Percentiles rank a stretch among this genome's conserved stretches.
Evolutionary conservation across 2,329 filamentous ascomycete genomes (phyloP).

Genomic region (Orbilia ellipsospora): DNA sequence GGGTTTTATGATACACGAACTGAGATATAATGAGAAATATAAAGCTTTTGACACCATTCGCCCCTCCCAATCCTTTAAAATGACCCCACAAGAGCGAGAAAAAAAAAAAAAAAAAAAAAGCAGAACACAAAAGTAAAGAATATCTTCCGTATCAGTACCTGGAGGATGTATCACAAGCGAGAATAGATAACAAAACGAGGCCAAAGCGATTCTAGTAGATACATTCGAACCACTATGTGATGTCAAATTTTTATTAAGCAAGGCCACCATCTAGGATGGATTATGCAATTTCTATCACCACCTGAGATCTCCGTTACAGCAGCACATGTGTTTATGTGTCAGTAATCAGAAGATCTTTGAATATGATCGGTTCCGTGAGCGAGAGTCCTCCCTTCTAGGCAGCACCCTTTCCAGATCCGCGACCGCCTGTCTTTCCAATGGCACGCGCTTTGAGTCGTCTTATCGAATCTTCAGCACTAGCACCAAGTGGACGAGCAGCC

Average conservation of each 20-base stretch:
- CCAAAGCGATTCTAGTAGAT: too few relatives aligned
- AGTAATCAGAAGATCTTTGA: slow-evolving; percentile 15
- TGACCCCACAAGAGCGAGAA: slow-evolving; percentile 1
- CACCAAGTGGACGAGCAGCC: slow-evolving; percentile 57
- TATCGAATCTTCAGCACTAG: slow-evolving; percentile 58
- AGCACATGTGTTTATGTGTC: neutral
- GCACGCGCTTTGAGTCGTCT: slow-evolving; percentile 58
- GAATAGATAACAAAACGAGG: too few relatives aligned
- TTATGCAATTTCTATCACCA: too few relatives aligned
- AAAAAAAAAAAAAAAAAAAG: slow-evolving; percentile 1
- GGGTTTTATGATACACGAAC: slow-evolving; percentile 12
- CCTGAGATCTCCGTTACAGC: neutral
- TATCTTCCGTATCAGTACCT: too few relatives aligned
- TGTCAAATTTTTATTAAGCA: too few relatives aligned
- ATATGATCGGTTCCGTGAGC: slow-evolving; percentile 21
- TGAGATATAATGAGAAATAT: neutral
- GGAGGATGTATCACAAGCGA: too few relatives aligned
- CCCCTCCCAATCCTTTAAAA: slow-evolving; percentile 25
- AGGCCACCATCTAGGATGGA: too few relatives aligned
- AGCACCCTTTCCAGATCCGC: slow-evolving; percentile 37
- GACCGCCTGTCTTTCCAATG: slow-evolving; percentile 32
- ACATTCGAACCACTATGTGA: too few relatives aligned
- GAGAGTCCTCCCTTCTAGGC: slow-evolving; percentile 32
- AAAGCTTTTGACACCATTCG: slow-evolving; percentile 25
- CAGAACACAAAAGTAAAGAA: too few relatives aligned